Percentiles rank a stretch among this genome's conserved stretches.
phyloP scores from a whole-genome alignment of 2,329 filamentous ascomycete genomes.

The Colletotrichum tofieldiae region DNA sequence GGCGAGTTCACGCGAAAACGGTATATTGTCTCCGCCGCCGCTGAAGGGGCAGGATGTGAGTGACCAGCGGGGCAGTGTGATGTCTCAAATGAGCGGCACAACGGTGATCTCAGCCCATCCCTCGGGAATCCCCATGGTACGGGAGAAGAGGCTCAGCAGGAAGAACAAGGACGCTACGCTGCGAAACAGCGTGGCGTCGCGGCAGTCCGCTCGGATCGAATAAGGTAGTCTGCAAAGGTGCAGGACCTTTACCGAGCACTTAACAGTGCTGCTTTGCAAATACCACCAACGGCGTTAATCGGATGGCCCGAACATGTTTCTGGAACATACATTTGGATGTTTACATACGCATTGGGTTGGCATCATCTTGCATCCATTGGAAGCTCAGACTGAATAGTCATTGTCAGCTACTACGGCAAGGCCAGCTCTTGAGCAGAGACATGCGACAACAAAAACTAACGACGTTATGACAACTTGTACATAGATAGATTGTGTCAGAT shows the following conservation, averaged over 20 bases:
- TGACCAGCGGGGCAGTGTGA: slow-evolving; percentile 19
- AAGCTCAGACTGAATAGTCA: slow-evolving; percentile 14
- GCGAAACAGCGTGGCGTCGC: slow-evolving; percentile 35
- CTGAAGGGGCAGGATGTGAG: neutral
- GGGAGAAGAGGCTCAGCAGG: slow-evolving; percentile 36
- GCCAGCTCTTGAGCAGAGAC: slow-evolving; percentile 6
- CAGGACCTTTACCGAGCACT: neutral
- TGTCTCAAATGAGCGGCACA: slow-evolving; percentile 31
- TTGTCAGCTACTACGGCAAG: slow-evolving; percentile 15
- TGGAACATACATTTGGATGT: slow-evolving; percentile 40
- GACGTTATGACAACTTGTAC: slow-evolving; percentile 34
- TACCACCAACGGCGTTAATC: slow-evolving; percentile 16
- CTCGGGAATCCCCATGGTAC: slow-evolving; percentile 23
- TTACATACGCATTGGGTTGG: slow-evolving; percentile 32
- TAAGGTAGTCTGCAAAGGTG: neutral
- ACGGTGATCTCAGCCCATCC: slow-evolving; percentile 14
- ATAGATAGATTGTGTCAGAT: slow-evolving; percentile 31
- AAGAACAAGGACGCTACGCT: slow-evolving; percentile 18
- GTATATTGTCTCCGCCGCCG: slow-evolving; percentile 16
- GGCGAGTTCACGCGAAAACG: slow-evolving; percentile 15
- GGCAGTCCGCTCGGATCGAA: slow-evolving; percentile 39
- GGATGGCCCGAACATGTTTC: slow-evolving; percentile 4
- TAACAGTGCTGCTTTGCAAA: neutral
- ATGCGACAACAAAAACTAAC: slow-evolving; percentile 10
- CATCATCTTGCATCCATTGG: slow-evolving; percentile 32